These are phyloP conservation scores for Rosa rugosa DNA, from an alignment of 306 rosid genomes.

Conservation along the genomic window DNA sequence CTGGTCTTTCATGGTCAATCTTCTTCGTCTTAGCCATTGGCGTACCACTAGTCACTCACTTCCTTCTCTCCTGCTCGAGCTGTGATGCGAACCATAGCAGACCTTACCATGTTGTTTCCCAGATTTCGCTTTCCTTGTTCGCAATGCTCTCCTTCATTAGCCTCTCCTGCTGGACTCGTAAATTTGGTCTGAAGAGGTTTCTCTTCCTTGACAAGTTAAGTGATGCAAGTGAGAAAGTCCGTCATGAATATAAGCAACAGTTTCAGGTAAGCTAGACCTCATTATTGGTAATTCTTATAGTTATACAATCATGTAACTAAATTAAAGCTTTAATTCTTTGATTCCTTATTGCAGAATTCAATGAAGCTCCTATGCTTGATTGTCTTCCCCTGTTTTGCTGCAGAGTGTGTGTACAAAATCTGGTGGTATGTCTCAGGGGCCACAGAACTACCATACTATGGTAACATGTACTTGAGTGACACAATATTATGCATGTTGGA, in stretches of 20 bases:
- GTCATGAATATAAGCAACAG: slow-evolving; percentile 49
- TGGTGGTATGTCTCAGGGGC: slow-evolving; percentile 90
- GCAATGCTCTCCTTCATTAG: slow-evolving; percentile 55
- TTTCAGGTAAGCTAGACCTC: slow-evolving; percentile 48
- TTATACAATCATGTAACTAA: background rate
- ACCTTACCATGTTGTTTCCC: slow-evolving; percentile 72
- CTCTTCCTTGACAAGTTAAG: slow-evolving; percentile 68
- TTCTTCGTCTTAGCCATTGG: slow-evolving; percentile 52
- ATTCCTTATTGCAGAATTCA: slow-evolving; percentile 54
- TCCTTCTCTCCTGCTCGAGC: slow-evolving; percentile 55
- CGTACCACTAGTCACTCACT: slow-evolving; percentile 63
- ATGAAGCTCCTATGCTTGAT: slow-evolving; percentile 51
- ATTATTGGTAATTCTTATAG: background rate
- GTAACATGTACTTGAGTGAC: slow-evolving; percentile 51
- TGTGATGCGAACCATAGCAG: slow-evolving; percentile 70
- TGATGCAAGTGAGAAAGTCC: slow-evolving; percentile 56
- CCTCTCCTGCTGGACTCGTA: slow-evolving; percentile 61
- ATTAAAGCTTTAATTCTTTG: background rate
- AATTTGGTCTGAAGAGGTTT: slow-evolving; percentile 55
- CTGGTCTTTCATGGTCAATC: slow-evolving; percentile 61
- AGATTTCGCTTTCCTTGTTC: slow-evolving; percentile 55
- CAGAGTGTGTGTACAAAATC: slow-evolving; percentile 68
- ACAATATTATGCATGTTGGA: slow-evolving; percentile 46
- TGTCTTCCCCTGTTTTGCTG: slow-evolving; percentile 58
- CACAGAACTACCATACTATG: slow-evolving; percentile 60